Percentiles rank a stretch among this genome's conserved stretches.
Evolutionary conservation across 2,329 filamentous ascomycete species (phyloP).

Genomic region (Eutypella sp.): DNA sequence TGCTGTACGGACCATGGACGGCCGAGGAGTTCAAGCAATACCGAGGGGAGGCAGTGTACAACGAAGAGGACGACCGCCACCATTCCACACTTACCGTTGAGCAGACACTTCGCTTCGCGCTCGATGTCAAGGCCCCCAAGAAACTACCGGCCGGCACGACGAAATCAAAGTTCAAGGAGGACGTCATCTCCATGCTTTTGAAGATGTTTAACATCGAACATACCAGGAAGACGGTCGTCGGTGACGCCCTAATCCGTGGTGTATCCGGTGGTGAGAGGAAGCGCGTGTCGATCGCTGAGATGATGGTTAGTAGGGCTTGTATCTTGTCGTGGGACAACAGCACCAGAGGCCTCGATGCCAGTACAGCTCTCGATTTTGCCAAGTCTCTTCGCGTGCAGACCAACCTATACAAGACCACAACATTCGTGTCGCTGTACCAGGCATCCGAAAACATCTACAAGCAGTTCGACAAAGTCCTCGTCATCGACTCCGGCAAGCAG

Average conservation of each 20-base stretch:
- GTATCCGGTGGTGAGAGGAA: slow-evolving; percentile 76
- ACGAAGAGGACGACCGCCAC: slow-evolving; percentile 81
- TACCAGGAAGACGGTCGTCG: slow-evolving; percentile 78
- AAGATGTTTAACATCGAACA: slow-evolving; percentile 96
- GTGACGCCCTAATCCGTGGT: slow-evolving; percentile 75
- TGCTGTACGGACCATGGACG: slow-evolving; percentile 70
- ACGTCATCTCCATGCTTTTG: slow-evolving; percentile 67
- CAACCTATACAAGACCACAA: slow-evolving; percentile 77
- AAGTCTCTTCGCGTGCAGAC: slow-evolving; percentile 74
- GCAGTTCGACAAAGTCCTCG: slow-evolving; percentile 78
- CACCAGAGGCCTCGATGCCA: slow-evolving; percentile 64
- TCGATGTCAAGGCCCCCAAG: slow-evolving; percentile 79
- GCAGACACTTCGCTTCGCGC: slow-evolving; percentile 79
- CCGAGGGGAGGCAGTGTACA: slow-evolving; percentile 80
- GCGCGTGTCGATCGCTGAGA: slow-evolving; percentile 77
- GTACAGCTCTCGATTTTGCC: slow-evolving; percentile 61
- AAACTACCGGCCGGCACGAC: slow-evolving; percentile 71
- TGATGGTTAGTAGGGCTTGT: slow-evolving; percentile 70
- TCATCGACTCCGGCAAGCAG: slow-evolving; percentile 70
- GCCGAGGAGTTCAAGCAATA: slow-evolving; percentile 68
- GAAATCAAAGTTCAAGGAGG: slow-evolving; percentile 69
- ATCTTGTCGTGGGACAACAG: slow-evolving; percentile 73
- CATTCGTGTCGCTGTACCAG: slow-evolving; percentile 83
- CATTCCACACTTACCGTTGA: slow-evolving; percentile 81
- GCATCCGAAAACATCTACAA: slow-evolving; percentile 77